Evolutionary conservation across 768 basidiomycete species (phyloP).

Genomic region (Kwoniella bestiolae): DNA sequence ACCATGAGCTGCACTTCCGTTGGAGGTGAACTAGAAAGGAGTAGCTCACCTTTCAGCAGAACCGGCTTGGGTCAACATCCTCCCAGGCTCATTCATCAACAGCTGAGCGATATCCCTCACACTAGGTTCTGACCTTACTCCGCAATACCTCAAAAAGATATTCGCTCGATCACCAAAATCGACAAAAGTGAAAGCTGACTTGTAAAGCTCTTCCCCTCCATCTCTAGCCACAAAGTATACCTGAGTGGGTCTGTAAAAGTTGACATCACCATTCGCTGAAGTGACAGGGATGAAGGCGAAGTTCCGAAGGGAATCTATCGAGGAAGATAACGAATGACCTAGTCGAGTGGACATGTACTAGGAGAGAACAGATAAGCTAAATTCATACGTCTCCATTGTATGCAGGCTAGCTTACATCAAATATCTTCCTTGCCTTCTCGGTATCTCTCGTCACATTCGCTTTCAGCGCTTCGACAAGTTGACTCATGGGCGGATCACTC

Average conservation of each 20-base stretch:
- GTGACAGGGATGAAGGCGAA: conserved; percentile 69
- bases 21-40: too few relatives aligned
- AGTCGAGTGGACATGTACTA: conserved; percentile 46
- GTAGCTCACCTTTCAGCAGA: conserved; percentile 45
- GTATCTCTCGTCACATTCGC: conserved; percentile 66
- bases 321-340: conserved; percentile 44
- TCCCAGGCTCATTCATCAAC: conserved; percentile 38
- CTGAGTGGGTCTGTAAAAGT: conserved; percentile 39
- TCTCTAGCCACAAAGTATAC: conserved; percentile 54
- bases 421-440: conserved; percentile 68
- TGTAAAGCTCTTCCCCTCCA: conserved; percentile 65
- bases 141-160: conserved; percentile 80
- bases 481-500: conserved; percentile 69
- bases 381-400: neutral
- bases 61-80: conserved; percentile 45
- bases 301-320: conserved; percentile 66
- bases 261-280: conserved; percentile 22
- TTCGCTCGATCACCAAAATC: conserved; percentile 84
- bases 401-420: conserved; percentile 61
- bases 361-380: neutral
- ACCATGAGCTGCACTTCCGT: conserved; percentile 61
- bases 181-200: conserved; percentile 82
- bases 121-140: conserved; percentile 83
- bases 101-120: conserved; percentile 64
- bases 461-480: conserved; percentile 67